Percentiles rank a stretch among this genome's conserved stretches.
Evolutionary conservation across 306 rosid genomes (phyloP).

Genomic region (Luffa acutangula): DNA sequence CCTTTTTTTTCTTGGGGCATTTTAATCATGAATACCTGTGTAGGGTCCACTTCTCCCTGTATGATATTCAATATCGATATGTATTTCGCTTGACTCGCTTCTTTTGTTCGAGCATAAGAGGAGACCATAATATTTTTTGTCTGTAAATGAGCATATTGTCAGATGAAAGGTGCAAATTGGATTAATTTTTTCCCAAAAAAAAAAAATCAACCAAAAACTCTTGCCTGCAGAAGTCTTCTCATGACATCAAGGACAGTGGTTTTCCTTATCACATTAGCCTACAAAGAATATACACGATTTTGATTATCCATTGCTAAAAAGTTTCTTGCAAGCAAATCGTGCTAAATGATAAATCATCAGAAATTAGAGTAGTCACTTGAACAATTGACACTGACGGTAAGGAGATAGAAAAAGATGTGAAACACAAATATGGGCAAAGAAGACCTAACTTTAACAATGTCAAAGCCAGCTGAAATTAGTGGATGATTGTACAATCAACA

Average conservation of each 20-base stretch:
- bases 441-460: constrained; percentile 12
- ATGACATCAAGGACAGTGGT: constrained; percentile 98
- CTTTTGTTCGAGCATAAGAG: constrained; percentile 94
- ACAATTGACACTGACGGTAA: not conserved
- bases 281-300: constrained; percentile 16
- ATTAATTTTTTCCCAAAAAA: not conserved
- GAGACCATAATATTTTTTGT: constrained; percentile 98
- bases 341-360: not conserved
- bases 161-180: constrained; percentile 4
- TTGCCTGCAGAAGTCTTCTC: constrained; percentile 97
- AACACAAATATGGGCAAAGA: not conserved
- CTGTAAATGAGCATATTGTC: constrained; percentile 26
- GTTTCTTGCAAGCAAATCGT: not conserved
- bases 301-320: not conserved
- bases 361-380: not conserved
- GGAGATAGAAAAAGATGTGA: not conserved
- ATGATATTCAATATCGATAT: constrained; percentile 95
- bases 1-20: not conserved
- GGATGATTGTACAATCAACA: not conserved
- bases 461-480: not conserved
- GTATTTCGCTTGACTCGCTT: constrained; percentile 98
- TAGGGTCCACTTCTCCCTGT: constrained; percentile 99
- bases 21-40: constrained; percentile 48
- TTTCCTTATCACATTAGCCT: constrained; percentile 95
- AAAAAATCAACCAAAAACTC: constrained; percentile 1